phyloP scores from a whole-genome alignment of 148 eudicot species.

The Camellia sinensis region DNA sequence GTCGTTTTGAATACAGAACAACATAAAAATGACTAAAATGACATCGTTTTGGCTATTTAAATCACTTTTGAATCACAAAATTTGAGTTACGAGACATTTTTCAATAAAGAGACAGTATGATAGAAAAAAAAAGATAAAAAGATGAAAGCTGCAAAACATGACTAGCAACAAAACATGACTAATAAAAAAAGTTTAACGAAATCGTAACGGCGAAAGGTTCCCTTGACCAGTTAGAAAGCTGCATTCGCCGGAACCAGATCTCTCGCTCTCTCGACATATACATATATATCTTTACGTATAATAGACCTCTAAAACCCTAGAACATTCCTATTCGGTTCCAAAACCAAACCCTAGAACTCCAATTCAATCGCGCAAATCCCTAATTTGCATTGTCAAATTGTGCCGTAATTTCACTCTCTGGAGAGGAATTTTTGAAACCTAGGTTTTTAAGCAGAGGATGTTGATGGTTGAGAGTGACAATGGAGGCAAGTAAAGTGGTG shows the following conservation, averaged over 20 bases:
- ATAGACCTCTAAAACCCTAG: conserved; percentile 6
- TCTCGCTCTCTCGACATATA: background rate
- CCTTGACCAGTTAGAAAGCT: background rate
- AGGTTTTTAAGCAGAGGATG: conserved; percentile 10
- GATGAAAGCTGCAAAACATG: too few species aligned
- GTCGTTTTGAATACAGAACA: too few species aligned
- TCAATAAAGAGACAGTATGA: too few species aligned
- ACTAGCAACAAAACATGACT: too few species aligned
- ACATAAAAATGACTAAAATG: too few species aligned
- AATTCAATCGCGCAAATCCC: background rate
- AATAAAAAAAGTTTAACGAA: background rate
- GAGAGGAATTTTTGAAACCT: background rate
- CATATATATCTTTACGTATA: background rate
- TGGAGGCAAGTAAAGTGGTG: conserved; percentile 52
- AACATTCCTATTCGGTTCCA: background rate
- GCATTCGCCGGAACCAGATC: background rate
- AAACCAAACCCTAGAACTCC: background rate
- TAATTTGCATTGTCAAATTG: background rate
- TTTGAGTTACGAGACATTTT: too few species aligned
- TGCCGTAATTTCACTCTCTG: background rate
- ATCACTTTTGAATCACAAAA: too few species aligned
- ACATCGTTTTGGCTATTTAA: too few species aligned
- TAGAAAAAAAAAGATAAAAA: too few species aligned
- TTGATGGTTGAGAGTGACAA: conserved; percentile 45
- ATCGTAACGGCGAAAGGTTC: conserved; percentile 1